Evolutionary conservation across 192 early-diverging fungal genomes (phyloP).

Genomic region (Rhizophlyctis rosea): DNA sequence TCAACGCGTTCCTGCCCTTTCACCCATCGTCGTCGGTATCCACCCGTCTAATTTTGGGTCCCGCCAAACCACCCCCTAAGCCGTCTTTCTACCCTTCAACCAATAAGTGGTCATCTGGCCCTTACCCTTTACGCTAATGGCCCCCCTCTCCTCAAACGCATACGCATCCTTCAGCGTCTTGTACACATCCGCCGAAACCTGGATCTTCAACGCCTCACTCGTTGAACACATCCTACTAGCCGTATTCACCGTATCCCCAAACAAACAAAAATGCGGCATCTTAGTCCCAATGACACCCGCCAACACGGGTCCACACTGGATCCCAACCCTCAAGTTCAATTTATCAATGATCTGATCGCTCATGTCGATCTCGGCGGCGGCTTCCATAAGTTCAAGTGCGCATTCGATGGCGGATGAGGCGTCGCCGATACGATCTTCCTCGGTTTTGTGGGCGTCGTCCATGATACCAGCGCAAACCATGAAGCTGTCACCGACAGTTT

Average conservation of each 20-base stretch:
- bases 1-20: too few relatives aligned
- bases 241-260: conserved; percentile 41
- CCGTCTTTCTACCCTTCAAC: too few relatives aligned
- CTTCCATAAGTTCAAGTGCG: conserved; percentile 32
- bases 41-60: too few relatives aligned
- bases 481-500: conserved; percentile 43
- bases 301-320: conserved; percentile 39
- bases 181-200: conserved; percentile 29
- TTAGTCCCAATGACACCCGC: conserved; percentile 45
- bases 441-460: conserved; percentile 7
- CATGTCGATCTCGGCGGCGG: conserved; percentile 9
- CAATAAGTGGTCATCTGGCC: conserved; percentile 36
- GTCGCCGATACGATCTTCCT: conserved; percentile 19
- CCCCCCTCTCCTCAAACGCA: conserved; percentile 25
- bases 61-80: too few relatives aligned
- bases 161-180: conserved; percentile 13
- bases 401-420: conserved; percentile 28
- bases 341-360: conserved; percentile 23
- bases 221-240: conserved; percentile 40
- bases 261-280: conserved; percentile 46
- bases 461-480: conserved; percentile 36
- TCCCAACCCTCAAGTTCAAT: conserved; percentile 35
- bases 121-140: conserved; percentile 38
- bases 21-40: too few relatives aligned
- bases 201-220: conserved; percentile 26